Conservation (phyloP, 305 asterid species). For the Fraxinus platypoda region DNA sequence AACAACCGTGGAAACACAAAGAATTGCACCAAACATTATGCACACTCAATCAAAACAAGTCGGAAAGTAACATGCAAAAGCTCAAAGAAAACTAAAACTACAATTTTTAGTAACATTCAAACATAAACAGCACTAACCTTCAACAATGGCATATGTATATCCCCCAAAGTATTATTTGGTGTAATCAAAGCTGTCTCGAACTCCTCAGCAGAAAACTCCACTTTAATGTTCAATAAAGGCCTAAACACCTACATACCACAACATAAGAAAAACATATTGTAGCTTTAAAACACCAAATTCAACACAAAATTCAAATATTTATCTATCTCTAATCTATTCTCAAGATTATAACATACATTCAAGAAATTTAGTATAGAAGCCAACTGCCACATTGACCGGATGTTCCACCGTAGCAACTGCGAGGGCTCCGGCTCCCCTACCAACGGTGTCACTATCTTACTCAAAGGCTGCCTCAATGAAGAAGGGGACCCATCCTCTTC, state of each 20-base stretch:
- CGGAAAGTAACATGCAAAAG: conserved; percentile 15
- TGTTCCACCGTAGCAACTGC: conserved; percentile 80
- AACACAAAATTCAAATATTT: conserved; percentile 22
- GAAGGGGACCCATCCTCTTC: conserved; percentile 46
- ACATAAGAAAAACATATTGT: conserved; percentile 10
- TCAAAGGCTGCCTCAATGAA: conserved; percentile 40
- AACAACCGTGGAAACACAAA: neutral
- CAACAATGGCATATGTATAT: conserved; percentile 88
- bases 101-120: neutral
- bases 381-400: conserved; percentile 95
- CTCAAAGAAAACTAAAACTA: conserved; percentile 8
- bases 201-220: conserved; percentile 91
- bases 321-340: neutral
- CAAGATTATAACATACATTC: conserved; percentile 61
- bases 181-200: conserved; percentile 86
- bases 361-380: conserved; percentile 90
- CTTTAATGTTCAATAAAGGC: conserved; percentile 80
- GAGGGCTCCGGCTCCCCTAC: conserved; percentile 83
- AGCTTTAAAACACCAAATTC: conserved; percentile 18
- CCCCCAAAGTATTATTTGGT: conserved; percentile 80
- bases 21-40: neutral
- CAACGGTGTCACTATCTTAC: conserved; percentile 62
- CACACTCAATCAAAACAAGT: neutral
- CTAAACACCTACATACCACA: conserved; percentile 71
- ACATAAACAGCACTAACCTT: conserved; percentile 55